These are phyloP conservation scores for Diaporthe citri DNA, from an alignment of 2,329 filamentous ascomycete species.

Conservation along the genomic window DNA sequence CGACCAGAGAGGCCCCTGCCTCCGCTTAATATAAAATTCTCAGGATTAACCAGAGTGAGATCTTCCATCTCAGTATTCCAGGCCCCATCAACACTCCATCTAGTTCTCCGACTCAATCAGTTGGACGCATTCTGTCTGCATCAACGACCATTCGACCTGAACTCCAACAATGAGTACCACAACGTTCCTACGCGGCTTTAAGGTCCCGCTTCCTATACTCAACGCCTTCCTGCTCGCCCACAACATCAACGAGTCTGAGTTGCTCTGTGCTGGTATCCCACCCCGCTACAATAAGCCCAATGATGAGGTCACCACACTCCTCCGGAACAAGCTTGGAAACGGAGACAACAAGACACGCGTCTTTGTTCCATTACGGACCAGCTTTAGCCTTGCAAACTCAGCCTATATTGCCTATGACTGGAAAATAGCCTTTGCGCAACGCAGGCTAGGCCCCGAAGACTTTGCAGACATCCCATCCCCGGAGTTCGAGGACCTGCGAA, in stretches of 20 bases:
- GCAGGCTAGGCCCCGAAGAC: background rate
- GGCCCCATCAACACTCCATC: constrained; percentile 2
- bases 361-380: background rate
- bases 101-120: background rate
- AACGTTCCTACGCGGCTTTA: constrained; percentile 26
- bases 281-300: background rate
- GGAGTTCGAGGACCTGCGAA: constrained; percentile 9
- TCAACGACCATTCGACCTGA: background rate
- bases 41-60: constrained; percentile 3
- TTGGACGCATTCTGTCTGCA: background rate
- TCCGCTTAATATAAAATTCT: constrained; percentile 3
- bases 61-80: constrained; percentile 27
- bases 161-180: constrained; percentile 11
- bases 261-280: constrained; percentile 12
- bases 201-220: constrained; percentile 26
- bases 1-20: background rate
- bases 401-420: constrained; percentile 27
- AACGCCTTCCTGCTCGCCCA: constrained; percentile 27
- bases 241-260: constrained; percentile 10
- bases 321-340: constrained; percentile 7
- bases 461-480: background rate
- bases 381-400: background rate
- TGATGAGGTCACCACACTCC: constrained; percentile 23
- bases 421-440: constrained; percentile 16
- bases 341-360: constrained; percentile 25